Evolutionary conservation across 2,329 filamentous ascomycete species (phyloP), one percentile per base, ranked within the genome.

Genomic region (Pleoardoris graminearum): DNA sequence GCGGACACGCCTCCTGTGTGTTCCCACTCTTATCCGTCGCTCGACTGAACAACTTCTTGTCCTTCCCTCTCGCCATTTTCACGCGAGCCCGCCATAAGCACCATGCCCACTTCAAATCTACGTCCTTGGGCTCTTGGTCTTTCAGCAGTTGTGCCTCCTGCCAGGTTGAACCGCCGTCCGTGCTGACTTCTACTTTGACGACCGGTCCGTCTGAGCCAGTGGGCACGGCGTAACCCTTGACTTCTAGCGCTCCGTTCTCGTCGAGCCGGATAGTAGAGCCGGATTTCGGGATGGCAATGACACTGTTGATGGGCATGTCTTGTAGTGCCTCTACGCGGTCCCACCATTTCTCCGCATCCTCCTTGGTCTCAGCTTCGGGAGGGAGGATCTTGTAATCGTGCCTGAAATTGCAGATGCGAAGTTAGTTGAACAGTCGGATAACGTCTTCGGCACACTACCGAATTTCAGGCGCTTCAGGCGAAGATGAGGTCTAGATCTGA

Each of bases 371-470:
- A 0, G 76, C 80, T 30, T 82, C 75, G 0, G 79, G 79, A 1
- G 82, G 82, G 6, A 85, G 70, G 25, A 83, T 75, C 64, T 85
- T 85, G 72, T 85, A 85, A 67, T 85, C 83, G 43, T 74, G 76
- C 51, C 41, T 44, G 27, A 7, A 16, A 7, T 22, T 12, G 17
- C 8, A 11, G 7, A 12, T 30, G 7, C 4, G 14, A 0, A 14
- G 23, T 43, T 16, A 43, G 39, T 21, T 3, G n/a, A 25, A 17
- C 4, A 4, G 23, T 17, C 7, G 12, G 12, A 43, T 17, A 23
- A 7, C 7, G 6, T 30, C n/a, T n/a, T n/a, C n/a, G n/a, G n/a
- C n/a, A n/a, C n/a, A n/a, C n/a, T n/a, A n/a, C n/a, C n/a, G n/a
- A n/a, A n/a, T n/a, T n/a, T n/a, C n/a, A n/a, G n/a, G n/a, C n/a